Percentiles rank a stretch among this genome's conserved stretches.
Conservation (phyloP, 345 rosid genomes). For the Chamaenerion angustifolium region DNA sequence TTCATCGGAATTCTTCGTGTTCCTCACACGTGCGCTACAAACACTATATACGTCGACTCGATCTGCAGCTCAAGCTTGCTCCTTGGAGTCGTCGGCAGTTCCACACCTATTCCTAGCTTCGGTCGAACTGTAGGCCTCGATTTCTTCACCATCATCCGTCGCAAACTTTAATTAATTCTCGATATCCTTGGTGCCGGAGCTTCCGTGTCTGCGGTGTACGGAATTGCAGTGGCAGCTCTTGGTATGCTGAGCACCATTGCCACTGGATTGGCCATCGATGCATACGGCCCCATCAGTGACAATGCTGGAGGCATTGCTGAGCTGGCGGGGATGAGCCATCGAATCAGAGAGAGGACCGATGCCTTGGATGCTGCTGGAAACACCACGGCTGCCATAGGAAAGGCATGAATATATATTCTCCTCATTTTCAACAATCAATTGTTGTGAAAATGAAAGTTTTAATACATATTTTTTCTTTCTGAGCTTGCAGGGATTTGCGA, state of each 20-base stretch:
- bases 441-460: no score
- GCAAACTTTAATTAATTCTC: slow-evolving; percentile 34
- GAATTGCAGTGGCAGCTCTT: slow-evolving; percentile 31
- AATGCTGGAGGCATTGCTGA: slow-evolving; percentile 42
- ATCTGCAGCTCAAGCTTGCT: neutral
- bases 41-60: no score
- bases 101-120: slow-evolving; percentile 1
- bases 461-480: no score
- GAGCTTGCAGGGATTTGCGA: no score
- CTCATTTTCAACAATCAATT: no score
- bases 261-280: slow-evolving; percentile 34
- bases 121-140: slow-evolving; percentile 20
- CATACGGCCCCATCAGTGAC: slow-evolving; percentile 34
- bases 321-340: slow-evolving; percentile 38
- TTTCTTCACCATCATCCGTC: slow-evolving; percentile 15
- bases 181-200: slow-evolving; percentile 27
- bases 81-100: neutral
- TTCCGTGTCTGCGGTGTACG: slow-evolving; percentile 27
- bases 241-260: slow-evolving; percentile 37
- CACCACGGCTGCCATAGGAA: slow-evolving; percentile 35
- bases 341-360: slow-evolving; percentile 32
- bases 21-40: no score
- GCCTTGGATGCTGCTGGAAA: slow-evolving; percentile 35
- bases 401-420: no score
- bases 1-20: neutral